Evolutionary conservation across 2,329 filamentous ascomycete species (phyloP).

Genomic region (Reticulascus tulasneorum): DNA sequence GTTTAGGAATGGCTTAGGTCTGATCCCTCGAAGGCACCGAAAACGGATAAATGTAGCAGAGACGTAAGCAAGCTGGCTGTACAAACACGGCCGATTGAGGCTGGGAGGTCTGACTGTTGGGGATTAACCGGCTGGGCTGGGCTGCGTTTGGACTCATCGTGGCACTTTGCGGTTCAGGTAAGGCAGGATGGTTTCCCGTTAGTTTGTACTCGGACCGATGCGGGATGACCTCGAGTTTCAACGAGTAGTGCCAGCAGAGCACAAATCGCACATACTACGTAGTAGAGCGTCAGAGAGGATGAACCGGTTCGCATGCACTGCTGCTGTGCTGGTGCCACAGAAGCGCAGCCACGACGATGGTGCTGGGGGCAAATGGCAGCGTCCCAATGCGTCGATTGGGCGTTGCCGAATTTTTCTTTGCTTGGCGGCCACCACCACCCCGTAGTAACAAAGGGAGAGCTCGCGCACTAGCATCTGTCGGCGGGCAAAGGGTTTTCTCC

Average conservation of each 20-base stretch:
- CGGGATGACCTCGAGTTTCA: conserved; percentile 3
- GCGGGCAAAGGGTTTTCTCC: not conserved
- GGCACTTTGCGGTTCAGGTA: too few relatives aligned
- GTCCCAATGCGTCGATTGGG: conserved; percentile 3
- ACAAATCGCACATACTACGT: conserved; percentile 1
- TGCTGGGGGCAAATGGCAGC: conserved; percentile 11
- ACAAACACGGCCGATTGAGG: not conserved
- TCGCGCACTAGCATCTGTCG: not conserved
- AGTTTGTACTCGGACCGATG: not conserved
- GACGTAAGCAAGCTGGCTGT: too few relatives aligned
- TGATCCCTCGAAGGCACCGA: not conserved
- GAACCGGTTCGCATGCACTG: conserved; percentile 4
- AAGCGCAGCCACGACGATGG: conserved; percentile 2
- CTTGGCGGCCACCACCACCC: too few relatives aligned
- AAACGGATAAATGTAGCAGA: too few relatives aligned
- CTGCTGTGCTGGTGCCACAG: conserved; percentile 6
- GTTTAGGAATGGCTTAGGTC: conserved; percentile 2
- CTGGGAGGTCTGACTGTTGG: not conserved
- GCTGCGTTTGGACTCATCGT: not conserved
- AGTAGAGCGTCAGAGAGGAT: not conserved
- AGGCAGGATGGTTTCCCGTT: not conserved
- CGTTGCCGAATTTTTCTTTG: conserved; percentile 1
- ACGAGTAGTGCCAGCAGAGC: conserved; percentile 5
- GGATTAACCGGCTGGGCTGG: not conserved
- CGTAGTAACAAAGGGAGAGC: conserved; percentile 5